A percentile compares a stretch with the other conserved stretches of the same genome.
These are phyloP conservation scores for Dujonia santamariae DNA, from an alignment of 1,139 yeast genomes.

Conservation along the genomic window DNA sequence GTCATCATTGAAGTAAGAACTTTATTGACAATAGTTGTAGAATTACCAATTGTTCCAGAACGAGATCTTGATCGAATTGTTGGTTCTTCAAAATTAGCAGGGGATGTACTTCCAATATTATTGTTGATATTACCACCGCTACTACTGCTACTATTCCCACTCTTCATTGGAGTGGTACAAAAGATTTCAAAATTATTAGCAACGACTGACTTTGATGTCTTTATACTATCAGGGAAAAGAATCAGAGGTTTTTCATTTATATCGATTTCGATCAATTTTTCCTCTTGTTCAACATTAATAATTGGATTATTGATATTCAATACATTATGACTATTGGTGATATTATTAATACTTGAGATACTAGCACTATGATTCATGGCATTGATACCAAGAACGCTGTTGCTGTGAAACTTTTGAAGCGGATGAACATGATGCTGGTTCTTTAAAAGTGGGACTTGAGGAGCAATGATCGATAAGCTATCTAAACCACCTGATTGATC, in stretches of 20 bases:
- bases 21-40: conserved; percentile 30
- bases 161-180: conserved; percentile 30
- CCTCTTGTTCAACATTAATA: conserved; percentile 12
- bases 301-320: conserved; percentile 9
- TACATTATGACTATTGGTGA: conserved; percentile 10
- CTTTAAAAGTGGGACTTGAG: conserved; percentile 20
- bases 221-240: neutral
- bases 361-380: neutral
- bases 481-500: conserved; percentile 28
- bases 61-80: conserved; percentile 1
- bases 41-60: conserved; percentile 10
- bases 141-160: neutral
- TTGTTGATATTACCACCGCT: neutral
- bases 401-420: neutral
- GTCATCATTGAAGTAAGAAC: conserved; percentile 16
- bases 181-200: conserved; percentile 56
- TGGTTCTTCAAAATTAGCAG: neutral
- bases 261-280: conserved; percentile 4
- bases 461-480: conserved; percentile 25
- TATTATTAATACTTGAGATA: conserved; percentile 6
- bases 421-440: conserved; percentile 7
- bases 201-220: conserved; percentile 31
- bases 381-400: neutral
- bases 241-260: neutral
- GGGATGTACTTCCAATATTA: neutral